Percentiles rank a stretch among this genome's conserved stretches.
Conservation (phyloP, 129 eudicot species). For the Helichrysum umbraculigerum region DNA sequence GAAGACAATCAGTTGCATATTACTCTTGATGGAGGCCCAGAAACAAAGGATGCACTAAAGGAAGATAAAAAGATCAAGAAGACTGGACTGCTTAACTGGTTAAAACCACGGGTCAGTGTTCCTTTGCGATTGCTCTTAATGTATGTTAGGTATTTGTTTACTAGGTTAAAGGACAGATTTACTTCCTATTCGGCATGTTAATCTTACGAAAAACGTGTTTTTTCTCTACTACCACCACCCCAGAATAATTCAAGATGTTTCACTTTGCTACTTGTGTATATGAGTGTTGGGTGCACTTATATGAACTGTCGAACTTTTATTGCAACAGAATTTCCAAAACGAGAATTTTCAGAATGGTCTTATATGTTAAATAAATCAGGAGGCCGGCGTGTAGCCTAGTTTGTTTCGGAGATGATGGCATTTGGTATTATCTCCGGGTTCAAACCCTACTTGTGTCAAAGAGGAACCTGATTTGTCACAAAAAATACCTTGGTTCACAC, state of each 20-base stretch:
- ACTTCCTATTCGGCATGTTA: background rate
- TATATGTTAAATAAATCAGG: background rate
- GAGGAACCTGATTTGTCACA: too few relatives aligned
- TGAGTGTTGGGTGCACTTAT: background rate
- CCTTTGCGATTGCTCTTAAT: background rate
- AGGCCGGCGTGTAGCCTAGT: background rate
- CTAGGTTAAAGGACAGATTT: too few relatives aligned
- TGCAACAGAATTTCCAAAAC: background rate
- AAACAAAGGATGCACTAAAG: constrained; percentile 50
- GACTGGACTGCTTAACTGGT: constrained; percentile 80
- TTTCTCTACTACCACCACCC: background rate
- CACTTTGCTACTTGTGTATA: background rate
- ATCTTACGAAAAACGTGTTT: background rate
- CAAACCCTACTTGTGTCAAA: too few relatives aligned
- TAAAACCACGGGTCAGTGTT: constrained; percentile 66
- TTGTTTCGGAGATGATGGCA: too few relatives aligned
- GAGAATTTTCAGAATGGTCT: background rate
- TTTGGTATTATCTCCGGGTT: too few relatives aligned
- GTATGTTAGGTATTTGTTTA: background rate
- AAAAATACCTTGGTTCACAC: too few relatives aligned
- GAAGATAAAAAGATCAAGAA: constrained; percentile 71
- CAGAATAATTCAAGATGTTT: background rate
- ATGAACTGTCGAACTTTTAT: background rate
- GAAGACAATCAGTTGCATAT: constrained; percentile 57
- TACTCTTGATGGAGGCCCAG: constrained; percentile 55